Evolutionary conservation across 306 rosid species (phyloP), one percentile per base, ranked within the genome.

Genomic region (Prinsepia uniflora): DNA sequence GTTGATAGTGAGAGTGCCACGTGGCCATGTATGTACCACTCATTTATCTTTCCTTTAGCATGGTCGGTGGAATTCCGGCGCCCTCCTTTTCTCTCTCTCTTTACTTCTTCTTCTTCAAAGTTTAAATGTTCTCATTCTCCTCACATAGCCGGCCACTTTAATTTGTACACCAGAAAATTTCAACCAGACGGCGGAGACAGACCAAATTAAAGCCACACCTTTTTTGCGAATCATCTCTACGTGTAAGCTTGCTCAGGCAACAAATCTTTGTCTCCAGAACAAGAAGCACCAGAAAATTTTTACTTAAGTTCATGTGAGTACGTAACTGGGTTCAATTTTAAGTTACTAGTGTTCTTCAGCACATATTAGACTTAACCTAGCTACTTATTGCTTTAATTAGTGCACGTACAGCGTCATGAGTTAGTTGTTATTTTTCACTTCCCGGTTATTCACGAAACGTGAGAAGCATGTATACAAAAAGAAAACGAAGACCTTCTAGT

Each of bases 11-110:
- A 84, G 57, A 55, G 42, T 80, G 84, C 83, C 92, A 88, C 89
- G 89, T 90, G 98, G 89, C 79, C 4, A 18, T 24, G 17, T 75
- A 70, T 71, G 54, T 14, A 36, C 98, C 98, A 75, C 82, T 87
- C 79, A 94, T 88, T 93, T 93, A 88, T 84, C 89, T 81, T 82
- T 88, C 81, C 59, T 74, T 65, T 15, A 70, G 87, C 83, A 81
- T 84, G 96, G 93, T 93, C 88, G 95, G 89, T 87, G 80, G 85
- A 81, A 87, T 81, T 87, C 89, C 92, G 75, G 96, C 94, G 91
- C 88, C 93, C 83, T 83, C 69, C 76, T 85, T 80, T 83, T 88
- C 52, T 10, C 59, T 54, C 18, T 78, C 76, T 83, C 76, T 7
- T 39, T 56, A 30, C 42, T 86, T 75, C 91, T 65, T 74, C 86